Evolutionary conservation across 768 basidiomycete genomes (phyloP).

Genomic region (Guyanaporus albipodus): DNA sequence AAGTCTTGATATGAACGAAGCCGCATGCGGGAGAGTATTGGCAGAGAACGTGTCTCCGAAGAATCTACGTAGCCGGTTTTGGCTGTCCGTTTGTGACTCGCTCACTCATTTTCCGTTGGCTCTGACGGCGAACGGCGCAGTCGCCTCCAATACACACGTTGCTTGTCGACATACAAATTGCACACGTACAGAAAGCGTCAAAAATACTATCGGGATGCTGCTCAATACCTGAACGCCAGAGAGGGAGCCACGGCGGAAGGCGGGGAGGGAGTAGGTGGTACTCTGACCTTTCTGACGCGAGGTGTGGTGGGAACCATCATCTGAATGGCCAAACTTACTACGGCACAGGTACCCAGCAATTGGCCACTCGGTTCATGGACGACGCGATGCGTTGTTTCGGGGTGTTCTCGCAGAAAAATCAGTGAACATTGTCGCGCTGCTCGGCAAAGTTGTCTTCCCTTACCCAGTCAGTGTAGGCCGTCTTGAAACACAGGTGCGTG

Average conservation of each 20-base stretch:
- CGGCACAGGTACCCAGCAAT: slow-evolving; percentile 67
- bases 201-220: slow-evolving; percentile 75
- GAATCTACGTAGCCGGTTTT: slow-evolving; percentile 47
- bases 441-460: slow-evolving; percentile 66
- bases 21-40: slow-evolving; percentile 90
- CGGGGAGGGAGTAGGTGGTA: slow-evolving; percentile 54
- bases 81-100: not conserved
- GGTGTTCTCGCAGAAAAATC: slow-evolving; percentile 73
- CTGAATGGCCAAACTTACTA: not conserved
- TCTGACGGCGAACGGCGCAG: slow-evolving; percentile 48
- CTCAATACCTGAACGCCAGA: slow-evolving; percentile 59
- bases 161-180: slow-evolving; percentile 81
- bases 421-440: slow-evolving; percentile 80
- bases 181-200: slow-evolving; percentile 77
- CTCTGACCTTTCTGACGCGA: slow-evolving; percentile 61
- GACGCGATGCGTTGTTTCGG: slow-evolving; percentile 80
- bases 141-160: slow-evolving; percentile 75
- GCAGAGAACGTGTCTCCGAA: slow-evolving; percentile 68
- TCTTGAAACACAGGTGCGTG: slow-evolving; percentile 58
- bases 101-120: slow-evolving; percentile 34
- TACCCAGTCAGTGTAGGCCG: not conserved
- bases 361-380: slow-evolving; percentile 77
- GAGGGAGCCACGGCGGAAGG: slow-evolving; percentile 53
- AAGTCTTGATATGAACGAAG: slow-evolving; percentile 72
- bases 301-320: slow-evolving; percentile 37